A percentile compares a stretch with the other conserved stretches of the same genome.
Evolutionary conservation across 2,329 filamentous ascomycete species (phyloP).

Genomic region (Pseudocercospora eumusae): DNA sequence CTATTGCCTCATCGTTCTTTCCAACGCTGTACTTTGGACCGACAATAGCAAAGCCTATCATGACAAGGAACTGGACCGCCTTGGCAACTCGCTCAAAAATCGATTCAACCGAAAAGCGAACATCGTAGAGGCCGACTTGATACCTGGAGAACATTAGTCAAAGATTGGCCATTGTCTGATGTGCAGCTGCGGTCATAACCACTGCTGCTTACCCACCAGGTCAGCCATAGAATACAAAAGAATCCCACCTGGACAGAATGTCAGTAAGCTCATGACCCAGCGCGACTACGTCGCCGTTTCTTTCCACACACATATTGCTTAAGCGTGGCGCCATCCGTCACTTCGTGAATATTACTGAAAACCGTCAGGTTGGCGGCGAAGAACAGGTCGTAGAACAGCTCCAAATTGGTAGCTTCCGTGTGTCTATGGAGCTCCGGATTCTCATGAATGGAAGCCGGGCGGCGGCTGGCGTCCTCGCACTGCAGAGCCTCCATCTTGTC

Average conservation of each 20-base stretch:
- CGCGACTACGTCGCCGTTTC: not conserved
- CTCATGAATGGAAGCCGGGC: slow-evolving; percentile 27
- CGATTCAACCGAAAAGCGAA: slow-evolving; percentile 65
- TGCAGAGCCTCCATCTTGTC: slow-evolving; percentile 2
- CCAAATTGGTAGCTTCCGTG: slow-evolving; percentile 56
- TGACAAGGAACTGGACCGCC: slow-evolving; percentile 62
- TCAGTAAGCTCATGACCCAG: not conserved
- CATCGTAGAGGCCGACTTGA: slow-evolving; percentile 63
- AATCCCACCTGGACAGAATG: slow-evolving; percentile 46
- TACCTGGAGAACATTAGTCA: slow-evolving; percentile 37
- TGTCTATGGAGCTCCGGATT: slow-evolving; percentile 42
- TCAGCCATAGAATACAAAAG: slow-evolving; percentile 64
- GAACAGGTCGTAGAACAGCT: slow-evolving; percentile 63
- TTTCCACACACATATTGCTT: slow-evolving; percentile 41
- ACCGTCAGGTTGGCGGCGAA: slow-evolving; percentile 67
- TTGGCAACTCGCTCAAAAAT: slow-evolving; percentile 63
- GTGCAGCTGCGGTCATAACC: not conserved
- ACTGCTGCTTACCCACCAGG: slow-evolving; percentile 50
- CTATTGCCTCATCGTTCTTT: slow-evolving; percentile 42
- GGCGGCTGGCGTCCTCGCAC: slow-evolving; percentile 4
- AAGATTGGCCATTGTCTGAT: not conserved
- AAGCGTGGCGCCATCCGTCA: slow-evolving; percentile 51
- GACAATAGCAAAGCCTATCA: slow-evolving; percentile 66
- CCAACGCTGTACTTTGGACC: slow-evolving; percentile 47
- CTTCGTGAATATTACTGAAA: slow-evolving; percentile 59